Base-by-base conservation (phyloP, 352 stramenopile species). In the Phytophthora meadii region DNA sequence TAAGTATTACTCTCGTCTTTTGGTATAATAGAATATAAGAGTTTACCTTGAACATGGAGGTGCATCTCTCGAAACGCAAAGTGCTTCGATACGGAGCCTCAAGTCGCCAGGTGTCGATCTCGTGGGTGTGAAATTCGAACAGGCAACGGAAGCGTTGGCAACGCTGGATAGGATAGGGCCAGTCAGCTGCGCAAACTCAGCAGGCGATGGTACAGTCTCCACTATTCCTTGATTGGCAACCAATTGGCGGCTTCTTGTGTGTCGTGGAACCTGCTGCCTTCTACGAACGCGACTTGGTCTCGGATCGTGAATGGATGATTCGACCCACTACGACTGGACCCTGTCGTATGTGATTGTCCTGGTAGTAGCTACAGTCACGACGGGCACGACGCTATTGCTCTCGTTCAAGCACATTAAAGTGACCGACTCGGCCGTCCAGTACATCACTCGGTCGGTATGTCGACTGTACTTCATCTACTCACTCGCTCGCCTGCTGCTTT, bases 391-490 rank as follows among this genome's bases (percentile, higher is more conserved):
- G 57, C 70, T 92, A 49, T 48, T 89, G 60, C 64, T 90, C 12
- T 81, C 84, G 24, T 92, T 92, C 72, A 81, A 87, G 53, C 63
- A 84, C 45, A 79, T 83, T 39, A 77, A 90, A 17, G 68, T 82
- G 17, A 37, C 60, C 44, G 72, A 84, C 28, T 90, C 81, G 44
- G 82, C 84, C 19, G 82, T 89, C 58, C 84, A 92, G 65, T 90
- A 82, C 58, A 75, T 90, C 61, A 85, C 79, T 30, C 82, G 87
- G 61, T 84, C 84, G 67, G 69, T 92, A 5, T 86, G 80, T 37
- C 68, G 81, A n/a, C 52, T 79, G 44, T 84, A 87, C 67, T 88
- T 89, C 25, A 49, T 90, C 59, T 90, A 88, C 70, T 82, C 80
- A 55, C 55, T 83, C 15, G 50, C 61, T 10, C 73, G 80, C 11